A percentile compares a stretch with the other conserved stretches of the same genome.
These are phyloP conservation scores for Leishmania mexicana DNA, from an alignment of 208 protist genomes.

Conservation along the genomic window DNA sequence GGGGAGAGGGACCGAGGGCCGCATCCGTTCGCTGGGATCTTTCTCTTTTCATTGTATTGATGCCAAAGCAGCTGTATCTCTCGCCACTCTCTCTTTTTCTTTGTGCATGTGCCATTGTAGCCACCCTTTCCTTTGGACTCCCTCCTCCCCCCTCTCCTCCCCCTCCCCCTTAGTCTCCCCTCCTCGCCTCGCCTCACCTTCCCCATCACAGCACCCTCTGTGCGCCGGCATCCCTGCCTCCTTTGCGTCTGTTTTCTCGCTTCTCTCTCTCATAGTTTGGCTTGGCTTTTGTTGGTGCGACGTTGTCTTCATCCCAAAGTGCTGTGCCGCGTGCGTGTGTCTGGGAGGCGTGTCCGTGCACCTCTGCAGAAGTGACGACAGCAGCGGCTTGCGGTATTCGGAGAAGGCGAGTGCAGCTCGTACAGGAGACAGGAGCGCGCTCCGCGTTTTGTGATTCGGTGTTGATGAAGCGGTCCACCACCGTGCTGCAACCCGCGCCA, in stretches of 20 bases:
- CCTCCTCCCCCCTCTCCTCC: no score
- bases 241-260: no score
- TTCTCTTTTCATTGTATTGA: conserved; percentile 6
- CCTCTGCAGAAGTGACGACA: neutral
- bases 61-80: neutral
- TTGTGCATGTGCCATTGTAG: neutral
- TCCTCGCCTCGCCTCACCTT: no score
- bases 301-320: neutral
- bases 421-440: no score
- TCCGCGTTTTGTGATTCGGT: neutral
- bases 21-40: conserved; percentile 4
- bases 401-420: neutral
- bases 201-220: no score
- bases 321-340: neutral
- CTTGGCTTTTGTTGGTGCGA: neutral
- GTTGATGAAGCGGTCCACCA: neutral
- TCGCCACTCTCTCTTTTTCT: neutral
- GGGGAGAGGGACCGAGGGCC: neutral
- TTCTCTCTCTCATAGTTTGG: neutral
- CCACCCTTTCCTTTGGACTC: neutral
- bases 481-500: neutral
- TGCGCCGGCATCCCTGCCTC: no score
- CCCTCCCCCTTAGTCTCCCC: no score
- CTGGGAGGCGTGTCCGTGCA: neutral
- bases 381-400: neutral